Percentiles rank a stretch among this genome's conserved stretches.
Conservation (phyloP, 2,329 filamentous ascomycete species). For the Ophiostoma sp. region DNA sequence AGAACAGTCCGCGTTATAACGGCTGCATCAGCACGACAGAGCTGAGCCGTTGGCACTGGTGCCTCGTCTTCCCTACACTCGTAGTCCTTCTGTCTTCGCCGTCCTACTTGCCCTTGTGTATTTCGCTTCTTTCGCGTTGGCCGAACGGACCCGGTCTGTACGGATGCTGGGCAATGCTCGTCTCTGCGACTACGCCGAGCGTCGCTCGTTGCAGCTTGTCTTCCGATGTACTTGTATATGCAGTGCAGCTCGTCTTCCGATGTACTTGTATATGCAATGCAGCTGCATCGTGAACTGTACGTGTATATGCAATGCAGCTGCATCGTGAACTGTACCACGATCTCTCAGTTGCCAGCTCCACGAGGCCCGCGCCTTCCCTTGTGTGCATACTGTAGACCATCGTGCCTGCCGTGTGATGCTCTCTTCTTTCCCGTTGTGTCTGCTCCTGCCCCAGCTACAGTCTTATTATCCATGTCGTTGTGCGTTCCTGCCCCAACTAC, state of each 20-base stretch:
- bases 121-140: not conserved
- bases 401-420: not conserved
- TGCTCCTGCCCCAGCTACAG: not conserved
- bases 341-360: not conserved
- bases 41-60: not conserved
- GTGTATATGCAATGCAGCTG: too few species aligned
- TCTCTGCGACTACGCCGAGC: too few species aligned
- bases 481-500: not conserved
- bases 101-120: not conserved
- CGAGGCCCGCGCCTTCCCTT: not conserved
- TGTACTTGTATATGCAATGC: too few species aligned
- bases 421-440: not conserved
- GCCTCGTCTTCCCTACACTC: not conserved
- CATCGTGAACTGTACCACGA: not conserved
- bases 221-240: not conserved
- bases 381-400: not conserved
- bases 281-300: too few species aligned
- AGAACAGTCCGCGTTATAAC: not conserved
- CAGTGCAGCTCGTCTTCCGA: not conserved
- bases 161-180: not conserved
- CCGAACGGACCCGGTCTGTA: not conserved
- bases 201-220: not conserved
- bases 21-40: not conserved
- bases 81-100: not conserved
- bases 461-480: not conserved